Conservation (phyloP, 225 moss, liverwort and hornwort genomes). For the Bryoerythrophyllum caledonicum region DNA sequence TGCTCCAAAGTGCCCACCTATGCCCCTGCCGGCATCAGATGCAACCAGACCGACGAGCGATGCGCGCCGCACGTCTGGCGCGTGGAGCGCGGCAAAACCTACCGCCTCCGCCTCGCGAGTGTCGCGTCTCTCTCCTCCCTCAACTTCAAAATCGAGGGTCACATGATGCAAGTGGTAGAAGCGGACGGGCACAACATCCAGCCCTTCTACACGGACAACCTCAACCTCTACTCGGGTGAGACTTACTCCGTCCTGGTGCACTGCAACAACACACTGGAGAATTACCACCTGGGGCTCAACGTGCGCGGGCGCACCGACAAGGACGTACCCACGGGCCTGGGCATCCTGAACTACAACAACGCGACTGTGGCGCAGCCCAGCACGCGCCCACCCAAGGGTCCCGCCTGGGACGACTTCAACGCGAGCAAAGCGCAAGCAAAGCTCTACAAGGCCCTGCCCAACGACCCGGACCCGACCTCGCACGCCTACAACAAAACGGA, state of each 20-base stretch:
- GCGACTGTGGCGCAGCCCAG: not conserved
- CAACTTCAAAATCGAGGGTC: conserved; percentile 75
- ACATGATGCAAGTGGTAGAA: conserved; percentile 53
- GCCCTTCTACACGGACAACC: conserved; percentile 45
- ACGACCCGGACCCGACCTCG: conserved; percentile 32
- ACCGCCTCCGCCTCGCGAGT: conserved; percentile 74
- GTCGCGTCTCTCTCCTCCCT: conserved; percentile 65
- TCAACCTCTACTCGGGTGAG: conserved; percentile 56
- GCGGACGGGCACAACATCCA: conserved; percentile 52
- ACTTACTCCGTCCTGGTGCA: conserved; percentile 46
- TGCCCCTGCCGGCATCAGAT: conserved; percentile 39
- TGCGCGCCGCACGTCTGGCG: conserved; percentile 54
- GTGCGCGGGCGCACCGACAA: conserved; percentile 49
- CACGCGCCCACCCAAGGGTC: conserved; percentile 37
- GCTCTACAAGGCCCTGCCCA: conserved; percentile 25
- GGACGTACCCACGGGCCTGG: conserved; percentile 30
- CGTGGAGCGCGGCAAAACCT: conserved; percentile 64
- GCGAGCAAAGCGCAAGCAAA: conserved; percentile 45
- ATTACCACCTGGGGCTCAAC: conserved; percentile 65
- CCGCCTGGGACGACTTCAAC: conserved; percentile 35
- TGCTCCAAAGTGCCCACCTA: conserved; percentile 32
- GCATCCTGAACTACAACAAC: conserved; percentile 40
- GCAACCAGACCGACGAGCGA: conserved; percentile 31
- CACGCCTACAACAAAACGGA: conserved; percentile 11
- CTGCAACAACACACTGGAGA: not conserved